Evolutionary conservation across 805 yeast species (phyloP), one percentile per base, ranked within the genome.

Genomic region (Ogataea angusta): DNA sequence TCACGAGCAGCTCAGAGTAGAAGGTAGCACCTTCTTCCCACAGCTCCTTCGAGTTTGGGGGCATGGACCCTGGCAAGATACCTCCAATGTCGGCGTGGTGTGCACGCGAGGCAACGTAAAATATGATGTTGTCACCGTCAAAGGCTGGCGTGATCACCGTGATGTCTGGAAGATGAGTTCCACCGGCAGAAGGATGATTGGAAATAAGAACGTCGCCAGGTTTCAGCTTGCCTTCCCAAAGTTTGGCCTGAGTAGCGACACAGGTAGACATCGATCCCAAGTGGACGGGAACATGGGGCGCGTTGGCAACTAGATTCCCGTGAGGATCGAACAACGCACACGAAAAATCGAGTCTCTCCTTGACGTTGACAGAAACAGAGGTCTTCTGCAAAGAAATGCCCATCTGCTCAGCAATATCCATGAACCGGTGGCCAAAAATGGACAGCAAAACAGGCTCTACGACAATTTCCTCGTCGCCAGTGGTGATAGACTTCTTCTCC

Each of bases 21-120:
- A 91, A 88, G 3, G 86, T 78, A 2, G 96, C 96, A 32, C 97
- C 98, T 64, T 90, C 97, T 57, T 90, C 90, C 70, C 79, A 83
- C 29, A 91, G 65, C 44, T 80, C 80, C 54, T 81, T 86, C 2
- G 96, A 87, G 56, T 84, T 80, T 8, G 96, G 95, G 12, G 97
- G 96, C 89, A 90, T 88, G 0, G 95, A 84, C 1, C 97, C 97
- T 1, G 97, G 95, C 25, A 87, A 65, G 43, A 83, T 77, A 10
- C 95, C 95, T 13, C 98, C 97, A 56, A 91, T 90, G 62, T 90
- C 98, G 5, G 96, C 90, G 64, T 91, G 98, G 64, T 90, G 98
- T 2, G 96, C 97, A 49, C 98, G 72, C 0, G 95, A 82, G 0
- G 97, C 98, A 10, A 87, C 89, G 70, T 87, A 90, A 60, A 90